Evolutionary conservation across 2,329 filamentous ascomycete species (phyloP).

Genomic region (Trichoderma polysporum): DNA sequence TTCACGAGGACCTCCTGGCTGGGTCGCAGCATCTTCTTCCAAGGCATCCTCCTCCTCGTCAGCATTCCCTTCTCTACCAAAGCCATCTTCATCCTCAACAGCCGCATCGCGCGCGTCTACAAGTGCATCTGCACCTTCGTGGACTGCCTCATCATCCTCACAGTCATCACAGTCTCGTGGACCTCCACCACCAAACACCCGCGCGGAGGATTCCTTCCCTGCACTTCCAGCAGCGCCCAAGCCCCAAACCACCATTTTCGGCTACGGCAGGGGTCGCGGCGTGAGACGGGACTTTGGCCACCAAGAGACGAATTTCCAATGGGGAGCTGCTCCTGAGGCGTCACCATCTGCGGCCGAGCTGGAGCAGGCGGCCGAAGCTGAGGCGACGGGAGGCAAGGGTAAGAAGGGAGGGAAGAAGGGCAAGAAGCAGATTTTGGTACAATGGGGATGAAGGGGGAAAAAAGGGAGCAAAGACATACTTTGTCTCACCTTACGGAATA

Average conservation of each 20-base stretch:
- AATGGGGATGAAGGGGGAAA: constrained; percentile 51
- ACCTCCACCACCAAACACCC: constrained; percentile 26
- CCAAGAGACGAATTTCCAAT: constrained; percentile 53
- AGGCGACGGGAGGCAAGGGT: constrained; percentile 39
- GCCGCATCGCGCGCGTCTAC: constrained; percentile 25
- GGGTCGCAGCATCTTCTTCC: constrained; percentile 26
- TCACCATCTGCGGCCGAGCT: constrained; percentile 27
- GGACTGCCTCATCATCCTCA: constrained; percentile 35
- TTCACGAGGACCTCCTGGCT: constrained; percentile 25
- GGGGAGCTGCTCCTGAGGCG: constrained; percentile 35
- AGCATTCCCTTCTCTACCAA: constrained; percentile 48
- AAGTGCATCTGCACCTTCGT: constrained; percentile 31
- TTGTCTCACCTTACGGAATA: background rate
- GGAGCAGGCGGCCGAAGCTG: constrained; percentile 31
- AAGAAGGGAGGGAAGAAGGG: constrained; percentile 61
- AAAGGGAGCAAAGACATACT: background rate
- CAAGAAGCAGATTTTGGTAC: constrained; percentile 60
- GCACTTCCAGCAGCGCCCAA: constrained; percentile 78
- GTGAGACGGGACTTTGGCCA: constrained; percentile 55
- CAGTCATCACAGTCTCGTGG: constrained; percentile 39
- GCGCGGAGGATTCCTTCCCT: constrained; percentile 68
- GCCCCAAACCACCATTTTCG: constrained; percentile 60
- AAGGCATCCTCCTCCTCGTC: constrained; percentile 27
- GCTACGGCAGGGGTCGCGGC: constrained; percentile 53
- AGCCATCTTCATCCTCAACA: constrained; percentile 25